Conservation (phyloP, 371 early-diverging fungal genomes). For the Rhizopus sp. region DNA sequence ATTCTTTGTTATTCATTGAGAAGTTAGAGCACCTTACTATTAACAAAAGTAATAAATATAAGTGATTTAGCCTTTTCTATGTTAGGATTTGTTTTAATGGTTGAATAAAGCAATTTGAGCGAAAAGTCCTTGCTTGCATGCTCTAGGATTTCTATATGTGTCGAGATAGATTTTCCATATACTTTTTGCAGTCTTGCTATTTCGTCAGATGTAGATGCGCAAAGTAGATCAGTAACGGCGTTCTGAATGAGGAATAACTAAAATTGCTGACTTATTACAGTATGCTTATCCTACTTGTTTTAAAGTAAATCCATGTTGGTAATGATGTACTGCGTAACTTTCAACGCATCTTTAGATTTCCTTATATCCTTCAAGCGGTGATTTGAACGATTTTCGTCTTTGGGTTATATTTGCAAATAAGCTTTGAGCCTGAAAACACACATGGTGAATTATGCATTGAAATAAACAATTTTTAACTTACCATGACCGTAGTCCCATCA, state of each 20-base stretch:
- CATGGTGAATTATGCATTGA: not conserved
- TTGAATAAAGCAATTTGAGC: slow-evolving; percentile 47
- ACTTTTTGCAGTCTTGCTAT: slow-evolving; percentile 71
- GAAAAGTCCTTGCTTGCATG: not conserved
- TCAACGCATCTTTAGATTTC: slow-evolving; percentile 74
- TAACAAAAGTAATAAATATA: slow-evolving; percentile 85
- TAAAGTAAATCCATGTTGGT: slow-evolving; percentile 70
- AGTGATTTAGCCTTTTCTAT: slow-evolving; percentile 31
- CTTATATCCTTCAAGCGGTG: slow-evolving; percentile 74
- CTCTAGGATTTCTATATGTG: slow-evolving; percentile 4
- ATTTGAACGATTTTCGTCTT: slow-evolving; percentile 72
- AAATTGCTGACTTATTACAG: slow-evolving; percentile 23
- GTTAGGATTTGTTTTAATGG: slow-evolving; percentile 32
- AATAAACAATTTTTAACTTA: slow-evolving; percentile 18
- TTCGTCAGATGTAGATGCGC: slow-evolving; percentile 53
- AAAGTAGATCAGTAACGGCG: not conserved
- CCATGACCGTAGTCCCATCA: slow-evolving; percentile 78
- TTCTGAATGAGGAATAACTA: slow-evolving; percentile 34
- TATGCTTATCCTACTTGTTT: slow-evolving; percentile 57
- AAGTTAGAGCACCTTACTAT: slow-evolving; percentile 53
- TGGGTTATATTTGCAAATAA: slow-evolving; percentile 81
- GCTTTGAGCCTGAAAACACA: slow-evolving; percentile 63
- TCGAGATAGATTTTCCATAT: slow-evolving; percentile 66
- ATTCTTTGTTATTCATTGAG: not conserved
- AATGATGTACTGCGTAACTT: slow-evolving; percentile 83